phyloP scores from a whole-genome alignment of 2,329 filamentous ascomycete species.

The Incumbomyces delicatus region DNA sequence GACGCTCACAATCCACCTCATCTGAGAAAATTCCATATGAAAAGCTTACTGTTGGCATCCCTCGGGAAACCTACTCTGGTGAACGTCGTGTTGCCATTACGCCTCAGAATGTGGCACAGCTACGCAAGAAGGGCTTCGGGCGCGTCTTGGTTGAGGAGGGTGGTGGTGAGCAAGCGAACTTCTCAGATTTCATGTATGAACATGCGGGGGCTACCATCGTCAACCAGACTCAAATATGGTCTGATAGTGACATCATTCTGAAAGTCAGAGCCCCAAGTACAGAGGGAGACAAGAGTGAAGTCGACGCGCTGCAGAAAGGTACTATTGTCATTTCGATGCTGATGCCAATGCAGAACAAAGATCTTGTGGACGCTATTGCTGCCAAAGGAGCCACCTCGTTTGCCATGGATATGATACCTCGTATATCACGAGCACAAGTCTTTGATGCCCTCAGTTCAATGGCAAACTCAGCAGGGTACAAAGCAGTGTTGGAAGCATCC shows the following conservation, averaged over 20 bases:
- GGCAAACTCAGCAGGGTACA: constrained; percentile 92
- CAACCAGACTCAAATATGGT: constrained; percentile 60
- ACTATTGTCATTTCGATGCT: constrained; percentile 74
- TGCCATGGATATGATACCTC: constrained; percentile 87
- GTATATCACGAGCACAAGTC: constrained; percentile 78
- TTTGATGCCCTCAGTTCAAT: constrained; percentile 84
- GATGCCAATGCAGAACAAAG: constrained; percentile 70
- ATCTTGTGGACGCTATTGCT: constrained; percentile 63
- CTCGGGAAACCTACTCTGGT: constrained; percentile 64
- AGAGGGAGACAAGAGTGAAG: constrained; percentile 51
- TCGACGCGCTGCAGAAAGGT: constrained; percentile 56
- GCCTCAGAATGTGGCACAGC: constrained; percentile 68
- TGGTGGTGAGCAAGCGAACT: constrained; percentile 68
- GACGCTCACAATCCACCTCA: background rate
- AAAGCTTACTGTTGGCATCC: constrained; percentile 66
- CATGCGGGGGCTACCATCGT: constrained; percentile 69
- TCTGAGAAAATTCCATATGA: constrained; percentile 47
- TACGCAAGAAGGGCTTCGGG: constrained; percentile 77
- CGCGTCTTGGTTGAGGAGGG: constrained; percentile 69
- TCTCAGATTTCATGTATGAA: constrained; percentile 66
- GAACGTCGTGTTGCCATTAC: constrained; percentile 79
- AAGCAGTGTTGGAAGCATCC: constrained; percentile 79
- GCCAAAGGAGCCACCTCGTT: constrained; percentile 64
- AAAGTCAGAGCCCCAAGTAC: constrained; percentile 69
- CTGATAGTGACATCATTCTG: constrained; percentile 65